Evolutionary conservation across 768 basidiomycete species (phyloP), one percentile per base, ranked within the genome.

Genomic region (Rhodotorula paludigena): DNA sequence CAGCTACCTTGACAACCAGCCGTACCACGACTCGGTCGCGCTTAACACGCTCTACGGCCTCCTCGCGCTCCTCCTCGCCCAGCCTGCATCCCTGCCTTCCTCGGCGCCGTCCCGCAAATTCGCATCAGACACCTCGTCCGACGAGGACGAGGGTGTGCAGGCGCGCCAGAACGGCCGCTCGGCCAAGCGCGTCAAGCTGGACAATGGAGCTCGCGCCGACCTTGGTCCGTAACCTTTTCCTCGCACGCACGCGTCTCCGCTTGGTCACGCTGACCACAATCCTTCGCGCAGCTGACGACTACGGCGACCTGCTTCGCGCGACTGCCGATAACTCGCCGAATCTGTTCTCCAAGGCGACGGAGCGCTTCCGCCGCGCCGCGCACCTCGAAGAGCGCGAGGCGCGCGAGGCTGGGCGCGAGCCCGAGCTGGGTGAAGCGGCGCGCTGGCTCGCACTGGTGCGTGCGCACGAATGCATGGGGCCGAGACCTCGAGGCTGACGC

Each of bases 1-100:
- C 39, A 72, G 66, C 33, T 68, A 68, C 63, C 60, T 72, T 42
- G 55, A 68, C 45, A 68, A 68, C 51, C 69, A 70, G 52, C 69
- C 69, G 12, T 71, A 68, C 47, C 66, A 59, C 32, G 70, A 72
- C 56, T 72, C 66, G 49, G 56, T 72, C 60, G n/a, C 62, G 5
- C 56, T 71, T 23, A 66, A 71, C 70, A 44, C 56, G 1, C 70
- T 71, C 33, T 60, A 63, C 36, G 70, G 57, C 12, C 62, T 33
- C 16, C 69, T 71, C 61, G 57, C 69, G 7, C 64, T 71, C 18
- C 60, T 60, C 23, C 32, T 63, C 64, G 60, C 64, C n/a, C 69
- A 66, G 30, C 61, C 64, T 2, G 12, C 48, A 6, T 14, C 33
- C 3, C 30, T 42, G 28, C 9, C 45, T 2, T 9, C 32, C n/a